phyloP scores from a whole-genome alignment of 495 filamentous ascomycete species.

The Penicillium steckii region DNA sequence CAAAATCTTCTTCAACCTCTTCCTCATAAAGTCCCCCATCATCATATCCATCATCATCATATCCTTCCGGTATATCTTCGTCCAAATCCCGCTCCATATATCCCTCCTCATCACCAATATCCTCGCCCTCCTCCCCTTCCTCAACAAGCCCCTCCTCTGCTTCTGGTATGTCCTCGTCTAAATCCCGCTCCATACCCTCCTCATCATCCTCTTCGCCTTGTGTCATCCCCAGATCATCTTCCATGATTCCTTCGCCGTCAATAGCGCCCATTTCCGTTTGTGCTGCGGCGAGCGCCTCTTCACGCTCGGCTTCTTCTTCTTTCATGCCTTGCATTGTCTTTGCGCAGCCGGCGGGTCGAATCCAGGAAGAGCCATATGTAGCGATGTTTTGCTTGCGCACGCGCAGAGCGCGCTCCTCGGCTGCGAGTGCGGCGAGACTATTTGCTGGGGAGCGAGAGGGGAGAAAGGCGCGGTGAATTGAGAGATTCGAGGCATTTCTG shows the following conservation, averaged over 20 bases:
- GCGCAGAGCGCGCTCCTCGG: constrained; percentile 67
- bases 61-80: constrained; percentile 51
- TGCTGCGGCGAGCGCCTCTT: constrained; percentile 72
- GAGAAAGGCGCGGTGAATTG: constrained; percentile 25
- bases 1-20: constrained; percentile 35
- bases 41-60: constrained; percentile 45
- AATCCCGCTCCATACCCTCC: constrained; percentile 44
- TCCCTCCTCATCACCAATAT: constrained; percentile 38
- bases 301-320: constrained; percentile 75
- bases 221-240: constrained; percentile 23
- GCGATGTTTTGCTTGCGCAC: constrained; percentile 69
- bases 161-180: constrained; percentile 50
- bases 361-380: constrained; percentile 75
- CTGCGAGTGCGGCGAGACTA: constrained; percentile 57
- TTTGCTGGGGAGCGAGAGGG: constrained; percentile 28
- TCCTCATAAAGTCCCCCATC: constrained; percentile 37
- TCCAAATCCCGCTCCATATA: constrained; percentile 50
- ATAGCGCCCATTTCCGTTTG: constrained; percentile 66
- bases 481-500: constrained; percentile 26
- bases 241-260: constrained; percentile 45
- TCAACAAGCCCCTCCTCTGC: constrained; percentile 39
- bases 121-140: constrained; percentile 43
- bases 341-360: constrained; percentile 69
- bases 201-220: constrained; percentile 31
- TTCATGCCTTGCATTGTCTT: constrained; percentile 76